Evolutionary conservation across 495 filamentous ascomycete species (phyloP).

Genomic region (Clohesyomyces aquaticus): DNA sequence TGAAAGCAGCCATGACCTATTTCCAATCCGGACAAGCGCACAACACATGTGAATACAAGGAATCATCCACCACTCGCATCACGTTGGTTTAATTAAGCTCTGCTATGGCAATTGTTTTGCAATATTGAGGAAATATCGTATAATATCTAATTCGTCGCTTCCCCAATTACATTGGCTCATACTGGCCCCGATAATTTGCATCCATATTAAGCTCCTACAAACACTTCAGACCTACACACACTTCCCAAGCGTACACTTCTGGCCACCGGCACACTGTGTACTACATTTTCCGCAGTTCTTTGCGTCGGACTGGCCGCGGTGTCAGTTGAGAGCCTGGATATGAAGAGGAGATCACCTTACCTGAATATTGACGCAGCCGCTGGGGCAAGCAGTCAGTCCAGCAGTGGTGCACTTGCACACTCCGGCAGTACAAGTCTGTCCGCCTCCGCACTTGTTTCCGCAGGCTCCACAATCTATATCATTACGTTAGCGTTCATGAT

Average conservation of each 20-base stretch:
- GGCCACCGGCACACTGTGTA: neutral
- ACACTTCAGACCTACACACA: neutral
- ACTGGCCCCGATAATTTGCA: neutral
- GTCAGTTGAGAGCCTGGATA: too few species aligned
- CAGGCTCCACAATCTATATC: neutral
- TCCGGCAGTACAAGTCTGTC: neutral
- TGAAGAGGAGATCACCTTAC: too few species aligned
- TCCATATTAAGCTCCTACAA: neutral
- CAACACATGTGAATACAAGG: too few species aligned
- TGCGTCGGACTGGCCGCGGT: too few species aligned
- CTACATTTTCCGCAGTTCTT: neutral
- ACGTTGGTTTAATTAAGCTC: too few species aligned
- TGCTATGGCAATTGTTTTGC: too few species aligned
- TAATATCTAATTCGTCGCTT: too few species aligned
- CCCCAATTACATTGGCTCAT: too few species aligned
- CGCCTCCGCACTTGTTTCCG: neutral
- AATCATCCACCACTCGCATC: too few species aligned
- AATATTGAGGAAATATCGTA: too few species aligned
- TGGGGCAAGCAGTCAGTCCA: neutral
- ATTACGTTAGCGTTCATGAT: neutral
- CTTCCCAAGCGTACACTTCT: neutral
- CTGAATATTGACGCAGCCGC: neutral
- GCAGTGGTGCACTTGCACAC: neutral
- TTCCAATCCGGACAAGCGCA: too few species aligned
- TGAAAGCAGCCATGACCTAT: too few species aligned